A percentile compares a stretch with the other conserved stretches of the same genome.
Conservation (phyloP, 352 stramenopile species). For the Plasmopara viticola region DNA sequence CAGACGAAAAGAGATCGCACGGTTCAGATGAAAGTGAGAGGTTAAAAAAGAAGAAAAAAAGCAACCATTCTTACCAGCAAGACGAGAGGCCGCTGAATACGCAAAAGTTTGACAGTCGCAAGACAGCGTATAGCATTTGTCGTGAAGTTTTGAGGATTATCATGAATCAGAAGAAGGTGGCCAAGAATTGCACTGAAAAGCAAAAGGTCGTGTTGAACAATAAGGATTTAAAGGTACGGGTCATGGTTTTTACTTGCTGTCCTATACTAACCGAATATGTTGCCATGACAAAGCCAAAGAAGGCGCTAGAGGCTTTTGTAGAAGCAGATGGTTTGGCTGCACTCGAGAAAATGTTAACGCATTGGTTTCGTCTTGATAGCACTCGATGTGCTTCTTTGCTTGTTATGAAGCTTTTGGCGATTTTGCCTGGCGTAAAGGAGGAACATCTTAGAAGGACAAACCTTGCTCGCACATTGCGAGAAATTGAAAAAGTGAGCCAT, state of each 20-base stretch:
- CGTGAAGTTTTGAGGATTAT: constrained; percentile 47
- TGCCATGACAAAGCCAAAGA: constrained; percentile 32
- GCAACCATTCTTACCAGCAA: constrained; percentile 8
- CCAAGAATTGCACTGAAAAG: constrained; percentile 43
- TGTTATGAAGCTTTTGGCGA: constrained; percentile 52
- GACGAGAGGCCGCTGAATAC: constrained; percentile 29
- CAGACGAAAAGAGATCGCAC: constrained; percentile 14
- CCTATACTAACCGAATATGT: neutral
- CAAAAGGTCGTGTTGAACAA: constrained; percentile 52
- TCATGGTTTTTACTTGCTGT: too few relatives aligned
- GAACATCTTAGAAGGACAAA: constrained; percentile 41
- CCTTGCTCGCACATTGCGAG: constrained; percentile 49
- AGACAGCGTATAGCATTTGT: constrained; percentile 40
- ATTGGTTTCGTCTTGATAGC: constrained; percentile 44
- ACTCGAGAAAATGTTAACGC: constrained; percentile 43
- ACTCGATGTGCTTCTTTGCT: constrained; percentile 43
- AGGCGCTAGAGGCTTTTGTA: constrained; percentile 52
- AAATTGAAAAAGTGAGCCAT: constrained; percentile 36
- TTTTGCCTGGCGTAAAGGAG: constrained; percentile 51
- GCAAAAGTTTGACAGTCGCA: constrained; percentile 42
- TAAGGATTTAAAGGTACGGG: constrained; percentile 45
- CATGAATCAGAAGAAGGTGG: constrained; percentile 43
- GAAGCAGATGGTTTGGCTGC: constrained; percentile 45
- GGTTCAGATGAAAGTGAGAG: constrained; percentile 6
- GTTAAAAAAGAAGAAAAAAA: constrained; percentile 20